These are phyloP conservation scores for Fusarium ambrosium DNA, from an alignment of 2,329 filamentous ascomycete genomes.

Conservation along the genomic window DNA sequence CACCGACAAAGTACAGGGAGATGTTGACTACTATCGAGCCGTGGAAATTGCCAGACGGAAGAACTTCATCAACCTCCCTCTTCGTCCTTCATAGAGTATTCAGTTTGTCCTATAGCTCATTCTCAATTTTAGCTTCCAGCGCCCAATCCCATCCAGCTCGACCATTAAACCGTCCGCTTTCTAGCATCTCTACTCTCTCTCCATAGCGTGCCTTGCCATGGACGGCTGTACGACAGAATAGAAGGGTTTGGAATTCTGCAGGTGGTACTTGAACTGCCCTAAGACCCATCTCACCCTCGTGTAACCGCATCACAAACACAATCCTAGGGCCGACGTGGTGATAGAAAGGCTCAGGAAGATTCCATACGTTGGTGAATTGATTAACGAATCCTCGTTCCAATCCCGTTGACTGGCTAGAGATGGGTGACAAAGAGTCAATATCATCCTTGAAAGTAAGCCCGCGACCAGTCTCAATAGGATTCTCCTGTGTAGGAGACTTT, in stretches of 20 bases:
- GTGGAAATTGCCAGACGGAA: constrained; percentile 36
- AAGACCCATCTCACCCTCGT: constrained; percentile 22
- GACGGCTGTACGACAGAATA: constrained; percentile 40
- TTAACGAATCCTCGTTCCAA: too few relatives aligned
- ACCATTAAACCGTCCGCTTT: constrained; percentile 34
- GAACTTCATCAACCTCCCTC: constrained; percentile 24
- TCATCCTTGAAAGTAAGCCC: background rate
- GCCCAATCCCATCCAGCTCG: constrained; percentile 10
- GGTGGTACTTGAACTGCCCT: constrained; percentile 25
- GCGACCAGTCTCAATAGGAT: background rate
- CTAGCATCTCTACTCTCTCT: constrained; percentile 28
- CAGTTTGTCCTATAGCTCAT: background rate
- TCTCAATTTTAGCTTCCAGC: too few relatives aligned
- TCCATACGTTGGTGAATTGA: constrained; percentile 13
- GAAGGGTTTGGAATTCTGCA: constrained; percentile 31
- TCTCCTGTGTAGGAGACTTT: background rate
- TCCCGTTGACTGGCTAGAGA: background rate
- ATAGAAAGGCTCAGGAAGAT: constrained; percentile 28
- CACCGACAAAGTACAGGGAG: constrained; percentile 4
- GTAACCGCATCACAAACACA: constrained; percentile 31
- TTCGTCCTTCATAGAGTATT: background rate
- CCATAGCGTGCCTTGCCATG: constrained; percentile 32
- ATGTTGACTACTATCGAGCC: constrained; percentile 25
- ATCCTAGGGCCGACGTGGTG: constrained; percentile 37
- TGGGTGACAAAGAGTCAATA: background rate